Evolutionary conservation across 2,329 filamentous ascomycete species (phyloP).

Genomic region (Talaromyces sp.): DNA sequence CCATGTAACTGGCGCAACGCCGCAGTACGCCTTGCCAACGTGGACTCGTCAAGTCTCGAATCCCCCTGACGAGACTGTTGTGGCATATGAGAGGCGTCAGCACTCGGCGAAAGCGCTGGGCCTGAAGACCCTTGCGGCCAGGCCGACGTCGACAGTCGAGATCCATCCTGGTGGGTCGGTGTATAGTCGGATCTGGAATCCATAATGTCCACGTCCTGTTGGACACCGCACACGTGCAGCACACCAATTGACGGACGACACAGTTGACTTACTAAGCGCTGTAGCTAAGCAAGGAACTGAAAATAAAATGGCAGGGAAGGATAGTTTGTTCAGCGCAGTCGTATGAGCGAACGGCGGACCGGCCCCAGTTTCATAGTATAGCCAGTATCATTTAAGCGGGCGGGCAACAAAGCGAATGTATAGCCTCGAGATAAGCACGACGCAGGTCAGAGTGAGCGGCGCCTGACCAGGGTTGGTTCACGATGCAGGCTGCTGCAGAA

Average conservation of each 20-base stretch:
- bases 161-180: slow-evolving; percentile 21
- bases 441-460: not conserved
- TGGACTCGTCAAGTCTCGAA: slow-evolving; percentile 25
- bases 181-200: slow-evolving; percentile 27
- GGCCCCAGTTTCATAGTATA: not conserved
- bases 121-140: slow-evolving; percentile 21
- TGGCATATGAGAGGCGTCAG: slow-evolving; percentile 21
- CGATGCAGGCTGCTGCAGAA: slow-evolving; percentile 17
- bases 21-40: slow-evolving; percentile 26
- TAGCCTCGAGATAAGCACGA: not conserved
- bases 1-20: slow-evolving; percentile 30
- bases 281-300: slow-evolving; percentile 2
- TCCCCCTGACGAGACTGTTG: slow-evolving; percentile 22
- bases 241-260: not conserved
- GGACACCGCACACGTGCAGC: slow-evolving; percentile 3
- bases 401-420: not conserved
- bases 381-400: not conserved
- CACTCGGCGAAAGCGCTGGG: not conserved
- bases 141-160: slow-evolving; percentile 26
- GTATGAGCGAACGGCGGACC: slow-evolving; percentile 2
- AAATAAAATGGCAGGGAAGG: not conserved
- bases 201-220: slow-evolving; percentile 23
- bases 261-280: not conserved
- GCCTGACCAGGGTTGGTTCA: slow-evolving; percentile 13
- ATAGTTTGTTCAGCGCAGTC: slow-evolving; percentile 4